Evolutionary conservation across 164 flowering plant species (phyloP).

Genomic region (Houttuynia cordata): DNA sequence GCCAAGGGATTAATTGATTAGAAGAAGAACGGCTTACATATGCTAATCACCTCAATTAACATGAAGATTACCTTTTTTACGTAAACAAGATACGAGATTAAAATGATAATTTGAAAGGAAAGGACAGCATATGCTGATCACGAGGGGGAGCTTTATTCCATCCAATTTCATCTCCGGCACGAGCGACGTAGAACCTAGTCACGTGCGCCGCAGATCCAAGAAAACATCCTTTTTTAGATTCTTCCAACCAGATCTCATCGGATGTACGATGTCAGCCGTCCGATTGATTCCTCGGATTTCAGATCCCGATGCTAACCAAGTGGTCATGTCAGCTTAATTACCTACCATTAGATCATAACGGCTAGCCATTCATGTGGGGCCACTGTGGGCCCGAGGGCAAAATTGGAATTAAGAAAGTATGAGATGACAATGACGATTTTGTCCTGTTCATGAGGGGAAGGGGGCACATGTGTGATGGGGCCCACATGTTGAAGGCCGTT

Average conservation of each 20-base stretch:
- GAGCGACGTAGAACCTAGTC: background rate
- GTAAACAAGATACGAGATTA: background rate
- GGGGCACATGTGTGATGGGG: no score
- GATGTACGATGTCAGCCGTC: background rate
- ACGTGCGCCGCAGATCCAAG: conserved; percentile 1
- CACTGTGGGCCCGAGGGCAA: no score
- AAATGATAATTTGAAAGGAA: background rate
- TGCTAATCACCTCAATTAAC: no score
- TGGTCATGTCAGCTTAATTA: background rate
- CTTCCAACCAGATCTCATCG: background rate
- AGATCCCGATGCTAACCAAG: background rate
- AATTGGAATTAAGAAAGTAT: no score
- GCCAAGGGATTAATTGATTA: no score
- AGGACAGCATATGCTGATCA: conserved; percentile 11
- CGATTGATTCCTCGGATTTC: conserved; percentile 1
- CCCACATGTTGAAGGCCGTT: no score
- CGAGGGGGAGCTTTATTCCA: background rate
- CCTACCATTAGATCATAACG: background rate
- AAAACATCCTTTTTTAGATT: background rate
- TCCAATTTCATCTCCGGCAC: background rate
- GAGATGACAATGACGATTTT: no score
- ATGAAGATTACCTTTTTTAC: no score
- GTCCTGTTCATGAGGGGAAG: no score
- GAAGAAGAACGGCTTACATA: no score
- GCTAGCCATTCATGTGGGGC: no score